phyloP scores from a whole-genome alignment of 2,329 filamentous ascomycete genomes.

The Ilyonectria destructans region DNA sequence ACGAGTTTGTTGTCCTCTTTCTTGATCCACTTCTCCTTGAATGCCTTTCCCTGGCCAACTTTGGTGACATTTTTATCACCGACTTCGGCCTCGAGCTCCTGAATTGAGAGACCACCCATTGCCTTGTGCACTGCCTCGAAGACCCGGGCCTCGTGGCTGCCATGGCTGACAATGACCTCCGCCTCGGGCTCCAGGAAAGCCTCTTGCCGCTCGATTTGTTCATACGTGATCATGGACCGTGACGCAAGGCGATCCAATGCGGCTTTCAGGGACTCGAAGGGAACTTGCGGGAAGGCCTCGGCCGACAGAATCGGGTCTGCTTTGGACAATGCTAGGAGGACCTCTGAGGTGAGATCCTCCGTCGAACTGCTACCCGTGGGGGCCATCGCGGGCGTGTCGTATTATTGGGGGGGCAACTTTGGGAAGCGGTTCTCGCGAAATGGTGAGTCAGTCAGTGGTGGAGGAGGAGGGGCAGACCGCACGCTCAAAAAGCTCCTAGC shows the following conservation, averaged over 20 bases:
- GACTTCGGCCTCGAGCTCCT: constrained; percentile 79
- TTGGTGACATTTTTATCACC: constrained; percentile 83
- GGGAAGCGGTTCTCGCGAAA: constrained; percentile 30
- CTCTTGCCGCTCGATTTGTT: constrained; percentile 86
- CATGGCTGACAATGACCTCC: constrained; percentile 79
- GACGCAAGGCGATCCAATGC: constrained; percentile 89
- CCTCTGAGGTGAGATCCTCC: constrained; percentile 74
- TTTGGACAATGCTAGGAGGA: constrained; percentile 78
- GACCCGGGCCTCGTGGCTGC: constrained; percentile 87
- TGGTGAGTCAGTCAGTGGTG: constrained; percentile 31
- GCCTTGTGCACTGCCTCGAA: constrained; percentile 82
- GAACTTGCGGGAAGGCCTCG: constrained; percentile 78
- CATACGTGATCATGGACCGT: constrained; percentile 89
- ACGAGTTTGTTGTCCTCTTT: constrained; percentile 71
- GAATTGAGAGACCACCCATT: constrained; percentile 85
- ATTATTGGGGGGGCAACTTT: background rate
- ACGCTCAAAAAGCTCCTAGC: constrained; percentile 31
- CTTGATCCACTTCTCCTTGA: constrained; percentile 85
- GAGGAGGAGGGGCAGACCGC: constrained; percentile 33
- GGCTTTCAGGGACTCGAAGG: constrained; percentile 83
- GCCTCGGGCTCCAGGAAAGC: constrained; percentile 83
- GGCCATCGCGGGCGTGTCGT: constrained; percentile 30
- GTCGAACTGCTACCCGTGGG: constrained; percentile 36
- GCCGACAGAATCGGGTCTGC: constrained; percentile 75
- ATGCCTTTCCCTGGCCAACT: constrained; percentile 94